Evolutionary conservation across 495 filamentous ascomycete species (phyloP).

Genomic region (Clohesyomyces aquaticus): DNA sequence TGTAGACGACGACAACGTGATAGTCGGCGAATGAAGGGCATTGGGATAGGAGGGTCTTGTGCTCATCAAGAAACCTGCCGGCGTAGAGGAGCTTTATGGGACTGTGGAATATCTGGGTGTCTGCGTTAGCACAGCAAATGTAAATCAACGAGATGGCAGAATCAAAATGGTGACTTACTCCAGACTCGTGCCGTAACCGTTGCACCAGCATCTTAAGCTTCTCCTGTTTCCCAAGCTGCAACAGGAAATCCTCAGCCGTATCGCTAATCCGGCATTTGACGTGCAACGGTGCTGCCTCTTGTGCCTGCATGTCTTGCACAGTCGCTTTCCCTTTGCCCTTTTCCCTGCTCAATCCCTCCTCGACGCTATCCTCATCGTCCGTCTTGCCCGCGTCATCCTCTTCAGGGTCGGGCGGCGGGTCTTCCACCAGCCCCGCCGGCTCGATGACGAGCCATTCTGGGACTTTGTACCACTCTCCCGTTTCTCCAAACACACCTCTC

Average conservation of each 20-base stretch:
- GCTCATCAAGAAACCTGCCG: conserved; percentile 76
- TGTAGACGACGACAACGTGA: background rate
- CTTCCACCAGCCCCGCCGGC: conserved; percentile 67
- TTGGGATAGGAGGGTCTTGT: conserved; percentile 52
- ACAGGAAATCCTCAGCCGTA: conserved; percentile 63
- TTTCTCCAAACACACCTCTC: conserved; percentile 73
- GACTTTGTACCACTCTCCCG: conserved; percentile 74
- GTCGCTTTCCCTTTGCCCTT: conserved; percentile 43
- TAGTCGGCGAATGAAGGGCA: background rate
- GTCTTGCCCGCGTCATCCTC: conserved; percentile 15
- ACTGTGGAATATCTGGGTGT: conserved; percentile 1
- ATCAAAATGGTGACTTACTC: conserved; percentile 55
- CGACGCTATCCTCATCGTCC: conserved; percentile 22
- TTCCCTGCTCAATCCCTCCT: conserved; percentile 42
- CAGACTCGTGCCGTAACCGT: conserved; percentile 66
- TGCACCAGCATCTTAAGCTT: conserved; percentile 64
- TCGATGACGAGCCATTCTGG: conserved; percentile 77
- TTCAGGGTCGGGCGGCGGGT: conserved; percentile 28
- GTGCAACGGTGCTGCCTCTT: conserved; percentile 46
- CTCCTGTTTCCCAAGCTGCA: conserved; percentile 64
- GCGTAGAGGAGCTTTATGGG: conserved; percentile 73
- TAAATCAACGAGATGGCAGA: too few species aligned
- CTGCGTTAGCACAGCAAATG: too few species aligned
- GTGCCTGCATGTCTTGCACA: conserved; percentile 14
- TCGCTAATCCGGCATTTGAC: conserved; percentile 72